Evolutionary conservation across 495 filamentous ascomycete species (phyloP), one percentile per base, ranked within the genome.

Genomic region (Neohortaea acidophila): DNA sequence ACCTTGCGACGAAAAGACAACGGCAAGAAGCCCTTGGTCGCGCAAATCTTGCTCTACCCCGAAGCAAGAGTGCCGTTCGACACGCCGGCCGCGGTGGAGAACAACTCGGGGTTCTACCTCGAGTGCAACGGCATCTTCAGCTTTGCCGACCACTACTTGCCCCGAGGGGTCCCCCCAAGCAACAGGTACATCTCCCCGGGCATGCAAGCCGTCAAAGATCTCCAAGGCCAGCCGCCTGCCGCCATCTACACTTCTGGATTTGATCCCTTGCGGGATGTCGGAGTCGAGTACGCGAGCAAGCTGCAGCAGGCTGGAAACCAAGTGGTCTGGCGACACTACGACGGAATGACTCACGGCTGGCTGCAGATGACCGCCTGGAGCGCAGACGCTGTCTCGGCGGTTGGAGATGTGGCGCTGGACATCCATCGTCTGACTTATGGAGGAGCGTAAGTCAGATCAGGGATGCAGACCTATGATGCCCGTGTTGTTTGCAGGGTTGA

Each of bases 361-460:
- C 36, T 61, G 20, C 58, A 60, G 37, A 58, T 60, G 57, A 50
- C 52, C 20, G 47, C 57, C 2, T 63, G 59, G 57, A 55, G 52
- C 20, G 13, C 41, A n/a, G 50, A 42, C 4, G 59, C 59, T 14
- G 41, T 45, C 36, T 21, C 43, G 0, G 54, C 57, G 13, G 27
- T 35, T 12, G 37, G 37, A 19, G 40, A 37, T 3, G 33, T 26
- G 23, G 40, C 32, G 33, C 3, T 19, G 2, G 40, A 43, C 14
- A 32, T 32, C 29, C 7, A 17, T 17, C 6, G 10, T 7, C 29
- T 32, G 29, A 15, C 29, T 7, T 32, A 27, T n/a, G n/a, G n/a
- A n/a, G n/a, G n/a, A n/a, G n/a, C n/a, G n/a, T n/a, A n/a, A n/a
- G n/a, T n/a, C n/a, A n/a, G n/a, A n/a, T n/a, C n/a, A n/a, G n/a